Evolutionary conservation across 140 eudicot genomes (phyloP), one percentile per base, ranked within the genome.

Genomic region (Senecio squalidus): DNA sequence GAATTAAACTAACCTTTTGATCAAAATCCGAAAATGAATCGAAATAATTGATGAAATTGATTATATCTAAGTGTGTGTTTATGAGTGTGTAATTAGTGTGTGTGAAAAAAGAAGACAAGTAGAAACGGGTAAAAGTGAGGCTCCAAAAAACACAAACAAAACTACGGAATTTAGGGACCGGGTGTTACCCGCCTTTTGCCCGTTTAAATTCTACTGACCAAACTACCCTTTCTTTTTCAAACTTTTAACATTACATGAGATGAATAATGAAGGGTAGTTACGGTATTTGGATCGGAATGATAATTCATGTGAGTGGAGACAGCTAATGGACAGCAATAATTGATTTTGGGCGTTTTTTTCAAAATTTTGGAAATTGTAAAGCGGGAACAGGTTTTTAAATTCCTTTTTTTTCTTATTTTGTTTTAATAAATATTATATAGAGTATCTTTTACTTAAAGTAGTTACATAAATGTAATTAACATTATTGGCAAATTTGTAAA

Each of bases 181-280:
- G 60, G 64, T 69, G 77, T 59, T 78, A 55, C 84, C 80, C 80
- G 80, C 84, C 80, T 64, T 64, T 59, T 34, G 40, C 15, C 66
- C 57, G 74, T 78, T 78, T 51, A 44, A 69, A 59, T 18, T 72
- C 5, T 2, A 33, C 17, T 48, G 72, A 62, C 80, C 0, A 54
- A 46, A 53, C 6, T 75, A 40, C 11, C 80, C 76, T 55, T 38
- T 3, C 1, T 53, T 5, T 23, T 62, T 75, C 31, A 4, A 63
- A 55, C 8, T 49, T 4, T 21, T 10, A 0, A 18, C 2, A 5
- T 6, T 14, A 27, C 5, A 8, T 6, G 17, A 33, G 17, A 23
- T 2, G 27, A 15, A 20, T 0, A 13, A 6, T 62, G 9, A 46
- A 47, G 71, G 76, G 54, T 62, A 49, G 55, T 56, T 1, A 3